Conservation (phyloP, 2,329 filamentous ascomycete genomes). For the Trichoderma asperellum region DNA sequence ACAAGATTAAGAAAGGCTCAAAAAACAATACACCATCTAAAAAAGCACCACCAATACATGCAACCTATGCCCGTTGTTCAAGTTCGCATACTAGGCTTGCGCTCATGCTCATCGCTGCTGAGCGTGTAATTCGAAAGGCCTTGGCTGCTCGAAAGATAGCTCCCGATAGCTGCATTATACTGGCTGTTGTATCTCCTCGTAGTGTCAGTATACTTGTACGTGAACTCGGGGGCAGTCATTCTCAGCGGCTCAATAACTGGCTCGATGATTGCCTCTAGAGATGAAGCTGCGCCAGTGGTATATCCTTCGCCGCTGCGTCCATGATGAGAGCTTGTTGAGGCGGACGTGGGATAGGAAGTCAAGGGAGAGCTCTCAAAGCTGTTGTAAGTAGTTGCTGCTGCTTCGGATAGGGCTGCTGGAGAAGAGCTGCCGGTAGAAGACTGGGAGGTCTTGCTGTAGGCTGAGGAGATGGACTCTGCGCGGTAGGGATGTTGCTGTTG, state of each 20-base stretch:
- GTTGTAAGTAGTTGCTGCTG: slow-evolving; percentile 19
- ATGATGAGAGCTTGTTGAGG: slow-evolving; percentile 1
- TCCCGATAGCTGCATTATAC: slow-evolving; percentile 8
- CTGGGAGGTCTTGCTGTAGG: slow-evolving; percentile 32
- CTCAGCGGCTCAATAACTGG: slow-evolving; percentile 31
- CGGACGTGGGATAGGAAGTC: slow-evolving; percentile 22
- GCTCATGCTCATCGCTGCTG: slow-evolving; percentile 14
- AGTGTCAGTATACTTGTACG: slow-evolving; percentile 41
- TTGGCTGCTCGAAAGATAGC: slow-evolving; percentile 16
- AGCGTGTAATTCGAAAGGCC: slow-evolving; percentile 16
- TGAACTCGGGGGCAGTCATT: slow-evolving; percentile 34
- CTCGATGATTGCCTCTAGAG: slow-evolving; percentile 28
- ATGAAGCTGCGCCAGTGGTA: slow-evolving; percentile 25
- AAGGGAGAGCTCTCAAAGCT: slow-evolving; percentile 28
- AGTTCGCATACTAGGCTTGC: slow-evolving; percentile 19
- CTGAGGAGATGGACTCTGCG: slow-evolving; percentile 35
- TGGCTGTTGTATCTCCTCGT: slow-evolving; percentile 29
- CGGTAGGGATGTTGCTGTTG: slow-evolving; percentile 34
- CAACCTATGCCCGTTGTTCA: not conserved
- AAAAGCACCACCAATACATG: not conserved
- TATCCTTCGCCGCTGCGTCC: slow-evolving; percentile 29
- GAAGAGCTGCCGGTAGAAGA: slow-evolving; percentile 23
- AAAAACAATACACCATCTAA: not conserved
- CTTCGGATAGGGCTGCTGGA: slow-evolving; percentile 25
- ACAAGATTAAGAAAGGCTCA: not conserved